phyloP scores from a whole-genome alignment of 176 grass and related monocot species.

The Oryza punctata region DNA sequence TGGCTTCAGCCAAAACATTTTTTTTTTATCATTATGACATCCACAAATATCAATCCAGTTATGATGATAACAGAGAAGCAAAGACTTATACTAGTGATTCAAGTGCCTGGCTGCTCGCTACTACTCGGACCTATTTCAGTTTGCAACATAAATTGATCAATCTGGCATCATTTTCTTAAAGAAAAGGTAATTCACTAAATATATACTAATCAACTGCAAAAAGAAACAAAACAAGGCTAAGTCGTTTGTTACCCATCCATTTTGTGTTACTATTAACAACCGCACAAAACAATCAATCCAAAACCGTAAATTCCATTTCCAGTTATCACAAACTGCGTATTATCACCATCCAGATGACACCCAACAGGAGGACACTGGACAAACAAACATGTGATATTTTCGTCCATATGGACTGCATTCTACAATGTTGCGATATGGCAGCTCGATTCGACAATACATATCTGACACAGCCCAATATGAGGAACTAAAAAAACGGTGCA shows the following conservation, averaged over 20 bases:
- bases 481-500: neutral
- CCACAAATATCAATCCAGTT: too few species aligned
- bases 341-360: conserved; percentile 13
- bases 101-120: neutral
- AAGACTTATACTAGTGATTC: neutral
- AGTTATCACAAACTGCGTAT: neutral
- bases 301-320: conserved; percentile 10
- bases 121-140: neutral
- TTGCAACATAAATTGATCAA: neutral
- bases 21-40: too few species aligned
- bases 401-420: conserved; percentile 23
- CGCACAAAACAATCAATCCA: neutral
- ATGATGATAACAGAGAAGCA: neutral
- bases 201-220: neutral
- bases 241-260: neutral
- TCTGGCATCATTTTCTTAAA: neutral
- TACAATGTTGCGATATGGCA: conserved; percentile 26
- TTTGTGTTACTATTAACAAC: neutral
- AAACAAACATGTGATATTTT: conserved; percentile 31
- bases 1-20: neutral
- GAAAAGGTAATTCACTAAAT: neutral
- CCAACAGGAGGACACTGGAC: neutral
- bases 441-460: conserved; percentile 19
- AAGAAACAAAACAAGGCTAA: neutral
- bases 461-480: conserved; percentile 12